A percentile compares a stretch with the other conserved stretches of the same genome.
Evolutionary conservation across 2,329 filamentous ascomycete genomes (phyloP).

Genomic region (Colletotrichum tabaci): DNA sequence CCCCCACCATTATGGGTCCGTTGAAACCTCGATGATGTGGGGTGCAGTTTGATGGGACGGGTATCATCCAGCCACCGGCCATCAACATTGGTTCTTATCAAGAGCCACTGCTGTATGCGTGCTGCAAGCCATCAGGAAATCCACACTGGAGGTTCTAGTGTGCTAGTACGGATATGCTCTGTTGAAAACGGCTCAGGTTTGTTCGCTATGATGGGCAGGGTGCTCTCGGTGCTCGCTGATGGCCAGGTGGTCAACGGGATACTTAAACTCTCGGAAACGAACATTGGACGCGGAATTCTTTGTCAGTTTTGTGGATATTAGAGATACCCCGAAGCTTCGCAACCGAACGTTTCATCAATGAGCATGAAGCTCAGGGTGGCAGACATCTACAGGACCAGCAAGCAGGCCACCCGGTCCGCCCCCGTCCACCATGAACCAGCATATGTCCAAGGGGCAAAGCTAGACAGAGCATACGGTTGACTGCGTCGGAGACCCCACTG

Average conservation of each 20-base stretch:
- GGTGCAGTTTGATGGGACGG: neutral
- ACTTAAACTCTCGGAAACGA: too few species aligned
- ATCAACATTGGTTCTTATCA: neutral
- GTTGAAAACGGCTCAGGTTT: neutral
- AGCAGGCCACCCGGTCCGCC: neutral
- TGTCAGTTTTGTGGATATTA: too few species aligned
- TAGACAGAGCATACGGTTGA: neutral
- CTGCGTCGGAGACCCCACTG: slow-evolving; percentile 4
- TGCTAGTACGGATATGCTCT: too few species aligned
- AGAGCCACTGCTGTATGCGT: neutral
- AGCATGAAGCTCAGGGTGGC: too few species aligned
- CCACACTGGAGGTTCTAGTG: too few species aligned
- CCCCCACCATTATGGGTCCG: neutral
- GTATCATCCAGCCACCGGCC: too few species aligned
- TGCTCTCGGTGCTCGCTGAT: neutral
- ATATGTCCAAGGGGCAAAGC: neutral
- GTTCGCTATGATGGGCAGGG: neutral
- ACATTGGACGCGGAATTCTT: too few species aligned
- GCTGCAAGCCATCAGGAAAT: rapidly evolving
- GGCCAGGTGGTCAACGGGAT: neutral
- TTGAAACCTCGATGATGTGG: neutral
- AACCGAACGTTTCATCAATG: too few species aligned
- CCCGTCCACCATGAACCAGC: neutral
- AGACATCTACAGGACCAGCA: too few species aligned
- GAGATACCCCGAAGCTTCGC: too few species aligned